Evolutionary conservation across 2,329 filamentous ascomycete species (phyloP).

Genomic region (Exserohilum rostratum): DNA sequence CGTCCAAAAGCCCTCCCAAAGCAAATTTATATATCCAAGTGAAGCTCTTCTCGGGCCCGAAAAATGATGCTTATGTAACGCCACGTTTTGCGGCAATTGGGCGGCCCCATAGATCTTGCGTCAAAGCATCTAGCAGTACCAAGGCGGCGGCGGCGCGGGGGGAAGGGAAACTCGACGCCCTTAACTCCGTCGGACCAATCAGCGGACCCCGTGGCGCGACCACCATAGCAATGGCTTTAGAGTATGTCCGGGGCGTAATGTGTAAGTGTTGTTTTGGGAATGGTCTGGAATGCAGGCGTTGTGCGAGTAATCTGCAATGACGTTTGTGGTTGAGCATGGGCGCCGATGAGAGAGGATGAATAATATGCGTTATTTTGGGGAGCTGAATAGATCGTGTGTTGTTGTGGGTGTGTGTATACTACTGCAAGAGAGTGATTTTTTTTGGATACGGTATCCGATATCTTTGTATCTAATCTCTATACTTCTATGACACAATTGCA

Average conservation of each 20-base stretch:
- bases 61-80: constrained; percentile 1
- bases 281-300: not conserved
- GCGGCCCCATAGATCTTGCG: not conserved
- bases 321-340: not conserved
- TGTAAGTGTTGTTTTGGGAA: no score
- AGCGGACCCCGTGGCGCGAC: not conserved
- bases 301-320: no score
- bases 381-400: no score
- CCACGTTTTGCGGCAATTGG: constrained; percentile 6
- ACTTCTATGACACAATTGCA: not conserved
- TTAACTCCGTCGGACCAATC: constrained; percentile 12
- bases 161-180: no score
- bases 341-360: not conserved
- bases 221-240: not conserved
- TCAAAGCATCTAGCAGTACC: not conserved
- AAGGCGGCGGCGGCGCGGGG: not conserved
- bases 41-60: constrained; percentile 6
- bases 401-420: no score
- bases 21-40: constrained; percentile 2
- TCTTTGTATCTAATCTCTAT: no score
- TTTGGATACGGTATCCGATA: no score
- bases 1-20: no score
- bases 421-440: no score
- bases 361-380: not conserved
- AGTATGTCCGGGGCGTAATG: not conserved